These are phyloP conservation scores for Neofusicoccum kwambonambiense DNA, from an alignment of 2,329 filamentous ascomycete species.

Conservation along the genomic window DNA sequence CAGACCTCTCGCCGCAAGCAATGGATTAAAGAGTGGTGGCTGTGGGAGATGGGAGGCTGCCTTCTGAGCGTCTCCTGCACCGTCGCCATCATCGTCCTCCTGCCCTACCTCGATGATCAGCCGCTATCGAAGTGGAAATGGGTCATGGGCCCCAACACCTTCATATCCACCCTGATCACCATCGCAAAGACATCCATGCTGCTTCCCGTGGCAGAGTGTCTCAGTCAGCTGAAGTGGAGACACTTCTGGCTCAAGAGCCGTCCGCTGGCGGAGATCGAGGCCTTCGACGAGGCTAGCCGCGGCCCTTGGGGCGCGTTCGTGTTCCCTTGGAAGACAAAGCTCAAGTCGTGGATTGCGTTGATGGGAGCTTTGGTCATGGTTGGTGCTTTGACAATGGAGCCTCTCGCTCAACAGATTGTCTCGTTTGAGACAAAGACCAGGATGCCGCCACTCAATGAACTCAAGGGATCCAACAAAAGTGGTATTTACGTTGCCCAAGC, in stretches of 20 bases:
- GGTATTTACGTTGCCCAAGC: background rate
- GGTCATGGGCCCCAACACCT: constrained; percentile 27
- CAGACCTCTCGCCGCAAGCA: background rate
- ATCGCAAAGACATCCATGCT: constrained; percentile 32
- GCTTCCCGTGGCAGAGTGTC: constrained; percentile 30
- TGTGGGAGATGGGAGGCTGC: constrained; percentile 6
- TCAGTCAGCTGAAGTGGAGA: constrained; percentile 40
- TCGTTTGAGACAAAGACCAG: constrained; percentile 13
- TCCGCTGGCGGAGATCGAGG: constrained; percentile 27
- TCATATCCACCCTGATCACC: constrained; percentile 36
- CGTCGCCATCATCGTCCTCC: constrained; percentile 13
- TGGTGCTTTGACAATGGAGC: constrained; percentile 13
- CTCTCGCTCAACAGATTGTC: constrained; percentile 20
- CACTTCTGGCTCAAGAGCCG: constrained; percentile 23
- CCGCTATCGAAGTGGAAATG: constrained; percentile 18
- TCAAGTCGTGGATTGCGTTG: background rate
- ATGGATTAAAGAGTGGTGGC: background rate
- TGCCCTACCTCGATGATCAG: constrained; percentile 15
- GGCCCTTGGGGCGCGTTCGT: constrained; percentile 15
- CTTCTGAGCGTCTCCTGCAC: constrained; percentile 18
- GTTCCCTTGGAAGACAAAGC: background rate
- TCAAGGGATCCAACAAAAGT: background rate
- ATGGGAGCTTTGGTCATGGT: constrained; percentile 17
- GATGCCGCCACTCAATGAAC: background rate
- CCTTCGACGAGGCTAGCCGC: constrained; percentile 30